phyloP scores from a whole-genome alignment of 176 grass and related monocot genomes.

The maize (Zea mays) region DNA sequence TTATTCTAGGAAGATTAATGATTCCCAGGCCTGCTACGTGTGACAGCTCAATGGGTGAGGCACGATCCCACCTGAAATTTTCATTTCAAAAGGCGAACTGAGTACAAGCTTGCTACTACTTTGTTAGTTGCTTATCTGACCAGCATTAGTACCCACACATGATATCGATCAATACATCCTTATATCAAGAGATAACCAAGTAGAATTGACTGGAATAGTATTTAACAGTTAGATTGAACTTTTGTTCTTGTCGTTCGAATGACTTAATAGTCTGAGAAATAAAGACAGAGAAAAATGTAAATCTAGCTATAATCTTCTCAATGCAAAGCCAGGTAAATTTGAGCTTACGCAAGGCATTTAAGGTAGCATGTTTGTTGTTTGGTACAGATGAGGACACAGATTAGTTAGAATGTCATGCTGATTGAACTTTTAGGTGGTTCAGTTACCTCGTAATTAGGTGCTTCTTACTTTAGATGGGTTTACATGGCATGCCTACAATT shows the following conservation, averaged over 20 bases:
- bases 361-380: slow-evolving; percentile 21
- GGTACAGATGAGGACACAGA: slow-evolving; percentile 13
- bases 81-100: slow-evolving; percentile 13
- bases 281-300: background rate
- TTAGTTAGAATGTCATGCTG: slow-evolving; percentile 5
- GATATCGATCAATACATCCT: background rate
- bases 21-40: background rate
- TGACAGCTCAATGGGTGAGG: background rate
- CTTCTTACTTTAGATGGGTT: slow-evolving; percentile 4
- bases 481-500: background rate
- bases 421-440: slow-evolving; percentile 17
- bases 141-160: background rate
- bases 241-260: background rate
- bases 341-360: slow-evolving; percentile 4
- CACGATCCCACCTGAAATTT: background rate
- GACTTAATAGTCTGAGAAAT: slow-evolving; percentile 3
- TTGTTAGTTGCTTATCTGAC: background rate
- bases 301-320: background rate
- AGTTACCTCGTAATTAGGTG: background rate
- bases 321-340: slow-evolving; percentile 8
- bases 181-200: background rate
- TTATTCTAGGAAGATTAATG: background rate
- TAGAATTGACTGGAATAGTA: background rate
- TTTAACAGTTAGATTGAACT: background rate
- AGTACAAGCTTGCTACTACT: background rate